Evolutionary conservation across 2,329 filamentous ascomycete genomes (phyloP), one percentile per base, ranked within the genome.

Genomic region (Talaromyces sp.): DNA sequence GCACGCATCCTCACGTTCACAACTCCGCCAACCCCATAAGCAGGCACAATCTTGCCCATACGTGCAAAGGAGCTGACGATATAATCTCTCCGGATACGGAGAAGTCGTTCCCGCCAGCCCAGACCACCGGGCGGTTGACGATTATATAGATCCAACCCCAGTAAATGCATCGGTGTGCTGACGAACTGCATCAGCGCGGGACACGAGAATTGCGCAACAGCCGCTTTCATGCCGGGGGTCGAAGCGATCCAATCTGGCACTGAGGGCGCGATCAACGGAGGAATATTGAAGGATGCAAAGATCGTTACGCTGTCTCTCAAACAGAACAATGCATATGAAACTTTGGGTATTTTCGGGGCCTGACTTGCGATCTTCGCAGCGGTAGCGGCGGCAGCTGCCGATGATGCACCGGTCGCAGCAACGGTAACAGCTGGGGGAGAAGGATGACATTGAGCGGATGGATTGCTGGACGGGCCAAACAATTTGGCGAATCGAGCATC

Each of bases 201-300:
- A 11, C 90, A 90, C 1, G 86, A 74, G 72, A 96, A 95, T 76
- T 96, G 92, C 28, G 91, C 91, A 3, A 89, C 79, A 16, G 86
- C 77, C 35, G 87, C 75, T 65, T 84, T 83, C 62, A 82, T 80
- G 2, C 69, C 68, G 2, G 75, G 57, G 73, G 78, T 75, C 12
- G 74, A 67, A 5, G 76, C 76, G 65, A 89, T 71, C 31, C 81
- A 79, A 18, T 82, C 77, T 14, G 83, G 84, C 21, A 96, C 79
- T 5, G 80, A 76, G 0, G 92, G 91, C 0, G 90, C 91, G 9
- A 97, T 81, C 1, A 95, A 72, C 0, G 91, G 85, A 0, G 93
- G 93, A 1, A 96, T 80, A 73, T 97, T 97, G 83, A 97, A 98
- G 12, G 87, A 91, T 4, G 92, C 92, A 75, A 96, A 96, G 69